phyloP scores from a whole-genome alignment of 495 filamentous ascomycete species.

The Aspergillus conjunctus region DNA sequence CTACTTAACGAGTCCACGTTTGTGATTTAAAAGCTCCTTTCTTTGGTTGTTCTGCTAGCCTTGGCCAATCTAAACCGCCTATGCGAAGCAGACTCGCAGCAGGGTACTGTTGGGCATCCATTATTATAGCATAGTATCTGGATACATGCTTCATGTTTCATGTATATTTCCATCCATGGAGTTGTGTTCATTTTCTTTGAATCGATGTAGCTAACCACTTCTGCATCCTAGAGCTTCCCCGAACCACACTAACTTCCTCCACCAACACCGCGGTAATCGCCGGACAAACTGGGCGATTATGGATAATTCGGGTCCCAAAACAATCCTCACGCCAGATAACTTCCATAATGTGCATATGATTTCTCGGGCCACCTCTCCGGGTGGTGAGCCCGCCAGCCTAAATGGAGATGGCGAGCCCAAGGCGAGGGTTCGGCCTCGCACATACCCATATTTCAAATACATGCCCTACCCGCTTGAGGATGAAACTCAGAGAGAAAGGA shows the following conservation, averaged over 20 bases:
- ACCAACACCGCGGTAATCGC: slow-evolving; percentile 22
- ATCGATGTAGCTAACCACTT: slow-evolving; percentile 23
- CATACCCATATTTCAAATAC: slow-evolving; percentile 86
- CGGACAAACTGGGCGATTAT: slow-evolving; percentile 34
- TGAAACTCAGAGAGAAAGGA: slow-evolving; percentile 67
- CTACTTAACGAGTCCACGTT: background rate
- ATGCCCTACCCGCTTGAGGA: slow-evolving; percentile 87
- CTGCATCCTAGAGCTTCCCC: slow-evolving; percentile 33
- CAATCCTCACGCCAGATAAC: slow-evolving; percentile 50
- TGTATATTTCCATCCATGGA: slow-evolving; percentile 15
- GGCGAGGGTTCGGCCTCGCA: slow-evolving; percentile 78
- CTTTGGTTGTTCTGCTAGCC: slow-evolving; percentile 26
- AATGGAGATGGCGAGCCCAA: slow-evolving; percentile 57
- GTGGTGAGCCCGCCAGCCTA: slow-evolving; percentile 57
- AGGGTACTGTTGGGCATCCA: slow-evolving; percentile 33
- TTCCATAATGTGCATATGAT: slow-evolving; percentile 53
- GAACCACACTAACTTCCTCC: slow-evolving; percentile 32
- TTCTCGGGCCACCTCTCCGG: slow-evolving; percentile 68
- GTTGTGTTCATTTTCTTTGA: background rate
- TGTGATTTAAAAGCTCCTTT: slow-evolving; percentile 11
- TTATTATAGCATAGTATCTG: slow-evolving; percentile 23
- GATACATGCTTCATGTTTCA: slow-evolving; percentile 30
- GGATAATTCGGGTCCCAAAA: slow-evolving; percentile 42
- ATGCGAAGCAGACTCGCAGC: slow-evolving; percentile 39
- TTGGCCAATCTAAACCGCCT: slow-evolving; percentile 24